Evolutionary conservation across 2,329 filamentous ascomycete genomes (phyloP).

Genomic region (Ophiostoma tasmaniense): DNA sequence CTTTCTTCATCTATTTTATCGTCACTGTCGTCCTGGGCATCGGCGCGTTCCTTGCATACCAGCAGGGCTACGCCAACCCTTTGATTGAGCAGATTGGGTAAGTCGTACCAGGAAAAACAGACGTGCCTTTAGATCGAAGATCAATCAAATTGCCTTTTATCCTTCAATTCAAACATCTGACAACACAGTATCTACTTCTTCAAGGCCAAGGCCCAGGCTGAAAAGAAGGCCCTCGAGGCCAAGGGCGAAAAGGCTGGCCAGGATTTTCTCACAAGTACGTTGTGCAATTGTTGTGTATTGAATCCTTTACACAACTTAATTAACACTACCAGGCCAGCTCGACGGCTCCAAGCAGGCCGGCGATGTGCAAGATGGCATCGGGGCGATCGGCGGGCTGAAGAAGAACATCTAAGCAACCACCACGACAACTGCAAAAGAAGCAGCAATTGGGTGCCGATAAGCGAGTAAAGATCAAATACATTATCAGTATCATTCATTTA

Average conservation of each 20-base stretch:
- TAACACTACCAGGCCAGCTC: constrained; percentile 25
- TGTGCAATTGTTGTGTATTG: too few relatives aligned
- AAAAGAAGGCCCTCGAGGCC: constrained; percentile 32
- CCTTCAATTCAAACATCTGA: background rate
- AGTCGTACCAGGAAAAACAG: background rate
- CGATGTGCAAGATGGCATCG: constrained; percentile 26
- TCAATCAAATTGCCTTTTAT: too few relatives aligned
- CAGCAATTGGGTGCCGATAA: background rate
- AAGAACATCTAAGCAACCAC: constrained; percentile 23
- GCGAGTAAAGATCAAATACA: background rate
- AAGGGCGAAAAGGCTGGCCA: constrained; percentile 32
- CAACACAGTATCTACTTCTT: constrained; percentile 27
- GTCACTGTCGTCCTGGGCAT: constrained; percentile 26
- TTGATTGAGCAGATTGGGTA: constrained; percentile 31
- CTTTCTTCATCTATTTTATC: constrained; percentile 25
- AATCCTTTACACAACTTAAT: too few relatives aligned
- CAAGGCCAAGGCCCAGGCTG: constrained; percentile 34
- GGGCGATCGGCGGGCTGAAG: constrained; percentile 27
- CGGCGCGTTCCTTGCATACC: constrained; percentile 30
- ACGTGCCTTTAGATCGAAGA: background rate
- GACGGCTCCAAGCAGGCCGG: constrained; percentile 31
- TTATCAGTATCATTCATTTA: background rate
- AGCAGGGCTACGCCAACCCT: constrained; percentile 32
- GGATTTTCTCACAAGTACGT: constrained; percentile 31
- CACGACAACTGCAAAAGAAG: background rate